Percentiles rank a stretch among this genome's conserved stretches.
Evolutionary conservation across 208 protist genomes (phyloP).

Genomic region (Acanthamoeba lenticulata): DNA sequence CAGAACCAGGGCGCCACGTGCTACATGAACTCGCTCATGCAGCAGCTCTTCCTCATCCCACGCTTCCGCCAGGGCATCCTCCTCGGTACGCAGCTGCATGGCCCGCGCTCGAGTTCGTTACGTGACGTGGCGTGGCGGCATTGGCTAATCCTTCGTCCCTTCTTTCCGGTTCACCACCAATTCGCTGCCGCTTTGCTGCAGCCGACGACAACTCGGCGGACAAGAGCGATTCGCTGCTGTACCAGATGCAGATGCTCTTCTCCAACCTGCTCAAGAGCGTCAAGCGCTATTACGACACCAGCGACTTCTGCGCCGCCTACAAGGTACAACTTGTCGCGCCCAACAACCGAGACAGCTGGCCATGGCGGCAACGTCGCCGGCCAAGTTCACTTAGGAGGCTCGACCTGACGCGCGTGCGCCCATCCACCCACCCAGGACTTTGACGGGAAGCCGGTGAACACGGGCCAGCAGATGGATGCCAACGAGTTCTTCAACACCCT

Average conservation of each 20-base stretch:
- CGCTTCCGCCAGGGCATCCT: constrained; percentile 71
- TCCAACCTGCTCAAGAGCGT: constrained; percentile 75
- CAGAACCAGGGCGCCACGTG: constrained; percentile 88
- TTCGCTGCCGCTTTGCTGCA: not conserved
- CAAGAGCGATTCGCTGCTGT: constrained; percentile 64
- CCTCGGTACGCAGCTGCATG: not conserved
- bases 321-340: not conserved
- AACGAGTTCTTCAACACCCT: constrained; percentile 86
- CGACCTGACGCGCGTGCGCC: too few relatives aligned
- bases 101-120: too few relatives aligned
- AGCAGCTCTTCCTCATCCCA: constrained; percentile 85
- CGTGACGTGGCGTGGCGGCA: not conserved
- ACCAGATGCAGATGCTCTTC: constrained; percentile 83
- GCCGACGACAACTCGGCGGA: constrained; percentile 50
- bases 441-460: constrained; percentile 77
- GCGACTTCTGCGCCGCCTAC: constrained; percentile 78
- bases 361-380: not conserved
- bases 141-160: not conserved
- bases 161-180: not conserved
- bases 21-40: constrained; percentile 89
- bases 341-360: too few relatives aligned
- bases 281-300: constrained; percentile 80
- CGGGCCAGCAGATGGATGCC: constrained; percentile 81
- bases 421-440: constrained; percentile 63
- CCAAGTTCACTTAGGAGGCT: too few relatives aligned